Evolutionary conservation across 2,329 filamentous ascomycete genomes (phyloP).

Genomic region (Hypocreales sp.): DNA sequence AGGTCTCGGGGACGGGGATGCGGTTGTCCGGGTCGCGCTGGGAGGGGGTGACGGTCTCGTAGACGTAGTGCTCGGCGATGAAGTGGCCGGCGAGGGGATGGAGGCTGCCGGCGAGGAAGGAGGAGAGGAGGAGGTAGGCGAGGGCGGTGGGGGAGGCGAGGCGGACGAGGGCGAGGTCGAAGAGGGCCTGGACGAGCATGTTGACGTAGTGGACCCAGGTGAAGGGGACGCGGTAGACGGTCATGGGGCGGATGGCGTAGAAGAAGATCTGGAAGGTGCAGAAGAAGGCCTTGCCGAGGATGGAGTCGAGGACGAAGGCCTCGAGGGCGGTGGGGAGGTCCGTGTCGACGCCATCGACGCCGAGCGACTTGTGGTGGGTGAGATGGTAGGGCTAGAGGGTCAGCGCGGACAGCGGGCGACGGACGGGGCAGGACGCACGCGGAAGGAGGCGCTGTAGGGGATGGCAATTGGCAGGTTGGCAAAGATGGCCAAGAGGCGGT

Average conservation of each 20-base stretch:
- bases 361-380: slow-evolving; percentile 96
- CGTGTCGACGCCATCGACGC: slow-evolving; percentile 89
- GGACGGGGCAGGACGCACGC: too few species aligned
- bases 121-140: slow-evolving; percentile 73
- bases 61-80: slow-evolving; percentile 94
- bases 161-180: slow-evolving; percentile 57
- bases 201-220: slow-evolving; percentile 77
- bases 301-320: slow-evolving; percentile 83
- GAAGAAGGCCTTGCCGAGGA: slow-evolving; percentile 96
- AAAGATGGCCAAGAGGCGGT: slow-evolving; percentile 77
- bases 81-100: slow-evolving; percentile 96
- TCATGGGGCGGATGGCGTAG: slow-evolving; percentile 92
- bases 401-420: too few species aligned
- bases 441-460: slow-evolving; percentile 90
- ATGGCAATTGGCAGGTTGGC: slow-evolving; percentile 93
- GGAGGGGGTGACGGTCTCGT: slow-evolving; percentile 42
- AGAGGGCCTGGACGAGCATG: slow-evolving; percentile 57
- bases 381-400: slow-evolving; percentile 70
- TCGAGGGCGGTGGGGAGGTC: slow-evolving; percentile 88
- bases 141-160: slow-evolving; percentile 48
- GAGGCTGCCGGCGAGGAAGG: slow-evolving; percentile 83
- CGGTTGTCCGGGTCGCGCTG: slow-evolving; percentile 41
- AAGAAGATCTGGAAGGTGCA: slow-evolving; percentile 98
- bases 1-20: slow-evolving; percentile 76
- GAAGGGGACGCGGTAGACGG: slow-evolving; percentile 78